These are phyloP conservation scores for Aspergillus sp. DNA, from an alignment of 2,329 filamentous ascomycete species.

Conservation along the genomic window DNA sequence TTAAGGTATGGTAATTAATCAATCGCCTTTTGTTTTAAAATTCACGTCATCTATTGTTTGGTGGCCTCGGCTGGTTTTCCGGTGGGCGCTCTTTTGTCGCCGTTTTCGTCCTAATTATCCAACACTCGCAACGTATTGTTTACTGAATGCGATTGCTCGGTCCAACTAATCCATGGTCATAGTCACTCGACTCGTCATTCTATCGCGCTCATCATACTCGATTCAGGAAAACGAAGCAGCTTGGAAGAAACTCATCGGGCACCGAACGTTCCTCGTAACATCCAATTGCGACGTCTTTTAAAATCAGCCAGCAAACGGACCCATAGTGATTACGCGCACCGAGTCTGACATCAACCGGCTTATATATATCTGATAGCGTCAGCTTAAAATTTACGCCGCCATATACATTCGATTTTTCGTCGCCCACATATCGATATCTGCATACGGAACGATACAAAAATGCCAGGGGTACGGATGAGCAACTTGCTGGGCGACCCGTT, in stretches of 20 bases:
- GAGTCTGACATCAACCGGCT: background rate
- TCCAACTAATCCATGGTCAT: constrained; percentile 10
- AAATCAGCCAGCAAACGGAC: background rate
- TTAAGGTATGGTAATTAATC: constrained; percentile 10
- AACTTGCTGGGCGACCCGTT: constrained; percentile 97
- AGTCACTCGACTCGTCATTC: constrained; percentile 5
- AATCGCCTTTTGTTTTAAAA: background rate
- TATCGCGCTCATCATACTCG: background rate
- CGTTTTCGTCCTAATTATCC: constrained; percentile 11
- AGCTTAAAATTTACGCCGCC: constrained; percentile 23
- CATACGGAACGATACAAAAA: constrained; percentile 27
- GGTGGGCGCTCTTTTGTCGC: constrained; percentile 10
- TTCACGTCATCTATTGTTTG: background rate
- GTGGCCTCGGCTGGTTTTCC: background rate
- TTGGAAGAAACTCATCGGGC: background rate
- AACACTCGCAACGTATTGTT: constrained; percentile 10
- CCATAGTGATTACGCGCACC: constrained; percentile 2
- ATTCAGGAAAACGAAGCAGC: background rate
- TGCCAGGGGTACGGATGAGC: constrained; percentile 68
- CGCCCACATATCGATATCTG: constrained; percentile 18
- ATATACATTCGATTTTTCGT: constrained; percentile 20
- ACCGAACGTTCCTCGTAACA: constrained; percentile 1
- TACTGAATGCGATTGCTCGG: constrained; percentile 1
- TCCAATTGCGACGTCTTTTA: background rate
- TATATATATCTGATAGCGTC: constrained; percentile 5